These are phyloP conservation scores for Diophrys appendiculata DNA, from an alignment of 73 alveolate species.

Conservation along the genomic window DNA sequence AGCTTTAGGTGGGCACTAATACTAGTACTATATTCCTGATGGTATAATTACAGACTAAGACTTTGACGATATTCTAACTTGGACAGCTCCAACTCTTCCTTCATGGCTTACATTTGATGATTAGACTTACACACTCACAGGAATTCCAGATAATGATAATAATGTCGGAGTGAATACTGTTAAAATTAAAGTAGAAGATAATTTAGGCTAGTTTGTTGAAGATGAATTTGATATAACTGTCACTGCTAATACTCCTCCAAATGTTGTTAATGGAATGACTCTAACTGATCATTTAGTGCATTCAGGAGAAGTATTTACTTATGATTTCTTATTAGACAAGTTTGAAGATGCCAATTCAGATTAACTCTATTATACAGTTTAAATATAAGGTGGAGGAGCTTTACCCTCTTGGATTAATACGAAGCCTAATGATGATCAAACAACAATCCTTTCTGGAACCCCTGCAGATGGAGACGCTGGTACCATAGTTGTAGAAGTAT, in stretches of 20 bases:
- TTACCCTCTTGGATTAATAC: background rate
- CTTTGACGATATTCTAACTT: background rate
- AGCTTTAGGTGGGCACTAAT: background rate
- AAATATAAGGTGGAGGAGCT: background rate
- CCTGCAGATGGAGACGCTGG: constrained; percentile 1
- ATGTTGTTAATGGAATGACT: background rate
- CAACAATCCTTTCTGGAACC: background rate
- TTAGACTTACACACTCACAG: background rate
- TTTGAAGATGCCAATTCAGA: background rate
- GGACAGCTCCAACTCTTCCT: background rate
- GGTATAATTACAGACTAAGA: background rate
- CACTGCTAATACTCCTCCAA: background rate
- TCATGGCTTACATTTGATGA: constrained; percentile 12
- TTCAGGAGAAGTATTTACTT: background rate
- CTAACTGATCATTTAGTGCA: background rate
- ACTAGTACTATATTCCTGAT: background rate
- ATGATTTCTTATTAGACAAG: background rate
- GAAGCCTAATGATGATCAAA: background rate
- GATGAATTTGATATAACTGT: background rate
- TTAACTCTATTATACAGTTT: background rate
- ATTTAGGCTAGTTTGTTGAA: background rate
- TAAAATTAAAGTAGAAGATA: constrained; percentile 4
- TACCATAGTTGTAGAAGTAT: background rate
- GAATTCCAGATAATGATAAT: background rate
- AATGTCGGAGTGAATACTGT: background rate